A percentile compares a stretch with the other conserved stretches of the same genome.
These are phyloP conservation scores for Theileria annulata DNA, from an alignment of 169 alveolate species.

Conservation along the genomic window DNA sequence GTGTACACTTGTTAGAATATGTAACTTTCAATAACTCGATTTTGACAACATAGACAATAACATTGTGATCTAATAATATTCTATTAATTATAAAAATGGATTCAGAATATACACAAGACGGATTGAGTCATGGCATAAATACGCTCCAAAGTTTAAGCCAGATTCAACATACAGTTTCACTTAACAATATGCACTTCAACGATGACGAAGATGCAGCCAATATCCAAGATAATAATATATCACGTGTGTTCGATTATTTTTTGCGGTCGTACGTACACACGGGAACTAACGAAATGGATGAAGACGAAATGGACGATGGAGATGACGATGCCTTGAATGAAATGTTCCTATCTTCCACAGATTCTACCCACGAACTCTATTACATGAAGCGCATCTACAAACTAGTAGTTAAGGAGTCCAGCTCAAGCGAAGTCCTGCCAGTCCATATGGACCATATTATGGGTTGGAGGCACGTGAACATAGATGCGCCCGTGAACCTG, in stretches of 20 bases:
- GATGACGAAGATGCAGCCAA: constrained; percentile 72
- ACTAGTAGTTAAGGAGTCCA: constrained; percentile 61
- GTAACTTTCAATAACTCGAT: not conserved
- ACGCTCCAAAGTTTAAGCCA: constrained; percentile 29
- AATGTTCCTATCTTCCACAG: constrained; percentile 48
- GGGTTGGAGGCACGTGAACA: constrained; percentile 72
- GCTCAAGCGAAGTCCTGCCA: constrained; percentile 69
- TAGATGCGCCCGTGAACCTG: constrained; percentile 62
- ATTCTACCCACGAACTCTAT: constrained; percentile 53
- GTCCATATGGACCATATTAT: constrained; percentile 73
- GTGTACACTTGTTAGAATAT: constrained; percentile 2
- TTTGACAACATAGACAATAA: not conserved
- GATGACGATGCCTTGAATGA: constrained; percentile 67
- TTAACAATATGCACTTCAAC: constrained; percentile 32
- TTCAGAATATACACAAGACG: constrained; percentile 9
- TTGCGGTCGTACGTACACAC: constrained; percentile 63
- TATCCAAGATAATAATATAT: constrained; percentile 78
- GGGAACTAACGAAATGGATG: constrained; percentile 42
- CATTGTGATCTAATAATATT: not conserved
- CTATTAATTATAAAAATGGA: constrained; percentile 9
- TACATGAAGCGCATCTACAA: constrained; percentile 62
- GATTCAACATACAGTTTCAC: constrained; percentile 16
- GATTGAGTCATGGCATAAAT: not conserved
- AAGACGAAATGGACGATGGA: constrained; percentile 42
- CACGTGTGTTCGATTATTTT: constrained; percentile 75